phyloP scores from a whole-genome alignment of 2,329 filamentous ascomycete species.

The Aspergillus novoparasiticus region DNA sequence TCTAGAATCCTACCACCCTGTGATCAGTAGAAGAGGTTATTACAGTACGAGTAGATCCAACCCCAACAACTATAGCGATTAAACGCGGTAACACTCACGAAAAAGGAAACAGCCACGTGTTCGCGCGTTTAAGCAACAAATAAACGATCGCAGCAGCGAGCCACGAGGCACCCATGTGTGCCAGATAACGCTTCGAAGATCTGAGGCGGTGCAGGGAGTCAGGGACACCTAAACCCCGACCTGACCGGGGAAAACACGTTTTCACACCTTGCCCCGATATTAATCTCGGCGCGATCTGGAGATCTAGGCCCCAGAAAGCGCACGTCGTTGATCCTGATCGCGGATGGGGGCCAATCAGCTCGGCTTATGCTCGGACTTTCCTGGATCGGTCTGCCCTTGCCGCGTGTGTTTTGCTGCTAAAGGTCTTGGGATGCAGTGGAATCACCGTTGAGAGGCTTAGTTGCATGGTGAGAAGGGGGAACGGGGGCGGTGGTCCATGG shows the following conservation, averaged over 20 bases:
- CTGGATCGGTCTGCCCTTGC: not conserved
- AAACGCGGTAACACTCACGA: not conserved
- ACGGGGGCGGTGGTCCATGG: not conserved
- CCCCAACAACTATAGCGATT: not conserved
- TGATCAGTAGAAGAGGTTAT: not conserved
- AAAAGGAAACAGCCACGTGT: not conserved
- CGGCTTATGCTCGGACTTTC: not conserved
- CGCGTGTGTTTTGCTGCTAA: not conserved
- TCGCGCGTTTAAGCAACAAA: not conserved
- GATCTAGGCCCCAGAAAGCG: not conserved
- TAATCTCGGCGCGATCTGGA: not conserved
- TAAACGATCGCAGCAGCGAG: not conserved
- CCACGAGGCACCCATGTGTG: not conserved
- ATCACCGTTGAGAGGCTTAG: not conserved
- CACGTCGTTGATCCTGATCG: not conserved
- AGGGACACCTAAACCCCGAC: not conserved
- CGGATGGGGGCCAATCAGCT: not conserved
- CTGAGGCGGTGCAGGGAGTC: not conserved
- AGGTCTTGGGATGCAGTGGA: not conserved
- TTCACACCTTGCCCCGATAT: not conserved
- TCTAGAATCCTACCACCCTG: not conserved
- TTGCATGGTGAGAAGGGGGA: not conserved
- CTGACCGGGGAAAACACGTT: not conserved
- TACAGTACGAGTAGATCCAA: not conserved
- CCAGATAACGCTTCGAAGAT: not conserved